Percentiles rank a stretch among this genome's conserved stretches.
These are phyloP conservation scores for Pterocarpus santalinus DNA, from an alignment of 306 rosid species.

Conservation along the genomic window DNA sequence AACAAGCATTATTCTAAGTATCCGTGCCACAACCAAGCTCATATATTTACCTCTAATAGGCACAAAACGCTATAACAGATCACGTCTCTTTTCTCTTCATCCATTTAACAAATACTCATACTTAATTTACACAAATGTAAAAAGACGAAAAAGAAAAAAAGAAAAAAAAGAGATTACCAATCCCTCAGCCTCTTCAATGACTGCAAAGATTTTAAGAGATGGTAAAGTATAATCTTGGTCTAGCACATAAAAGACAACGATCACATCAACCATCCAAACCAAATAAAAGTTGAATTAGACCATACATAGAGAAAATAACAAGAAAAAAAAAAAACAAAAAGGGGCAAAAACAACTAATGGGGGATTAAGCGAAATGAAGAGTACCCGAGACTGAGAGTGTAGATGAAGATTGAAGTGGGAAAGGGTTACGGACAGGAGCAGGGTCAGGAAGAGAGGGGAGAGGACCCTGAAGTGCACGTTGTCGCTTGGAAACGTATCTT, in stretches of 20 bases:
- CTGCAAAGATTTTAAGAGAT: neutral
- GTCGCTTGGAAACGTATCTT: conserved; percentile 82
- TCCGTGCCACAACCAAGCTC: too few relatives aligned
- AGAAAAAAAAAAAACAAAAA: neutral
- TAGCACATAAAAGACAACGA: neutral
- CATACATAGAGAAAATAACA: neutral
- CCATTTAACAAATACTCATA: neutral
- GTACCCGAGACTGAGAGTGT: conserved; percentile 62
- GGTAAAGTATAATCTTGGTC: neutral
- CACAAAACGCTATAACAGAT: neutral
- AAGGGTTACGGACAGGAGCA: conserved; percentile 9
- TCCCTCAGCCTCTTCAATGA: neutral
- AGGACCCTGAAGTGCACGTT: conserved; percentile 60
- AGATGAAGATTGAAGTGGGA: conserved; percentile 43
- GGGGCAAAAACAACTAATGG: neutral
- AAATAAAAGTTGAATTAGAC: neutral
- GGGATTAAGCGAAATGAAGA: neutral
- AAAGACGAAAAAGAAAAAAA: neutral
- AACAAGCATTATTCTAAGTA: neutral
- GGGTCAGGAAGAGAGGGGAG: conserved; percentile 45
- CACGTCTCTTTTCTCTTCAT: neutral
- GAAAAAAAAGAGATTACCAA: too few relatives aligned
- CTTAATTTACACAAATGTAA: neutral
- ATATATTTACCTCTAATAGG: neutral
- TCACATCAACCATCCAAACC: neutral